Percentiles rank a stretch among this genome's conserved stretches.
These are phyloP conservation scores for Cryptomeria japonica DNA, from an alignment of 75 land plant genomes.

Conservation along the genomic window DNA sequence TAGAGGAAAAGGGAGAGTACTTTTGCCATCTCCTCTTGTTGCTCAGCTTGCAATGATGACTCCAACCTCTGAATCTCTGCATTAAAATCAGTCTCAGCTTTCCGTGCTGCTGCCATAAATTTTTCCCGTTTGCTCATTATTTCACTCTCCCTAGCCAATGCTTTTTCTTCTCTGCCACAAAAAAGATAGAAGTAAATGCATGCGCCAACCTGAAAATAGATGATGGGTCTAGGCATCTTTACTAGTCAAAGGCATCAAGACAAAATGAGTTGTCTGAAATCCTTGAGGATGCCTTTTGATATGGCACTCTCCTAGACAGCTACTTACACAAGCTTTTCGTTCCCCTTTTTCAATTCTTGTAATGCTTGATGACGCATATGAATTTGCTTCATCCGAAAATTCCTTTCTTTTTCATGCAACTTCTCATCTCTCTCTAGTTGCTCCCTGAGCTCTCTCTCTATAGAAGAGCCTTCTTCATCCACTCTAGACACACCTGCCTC, in stretches of 20 bases:
- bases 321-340: slow-evolving; percentile 5
- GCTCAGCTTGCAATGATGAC: slow-evolving; percentile 1
- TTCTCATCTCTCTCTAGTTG: slow-evolving; percentile 8
- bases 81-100: slow-evolving; percentile 1
- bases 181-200: neutral
- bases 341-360: slow-evolving; percentile 2
- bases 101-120: slow-evolving; percentile 2
- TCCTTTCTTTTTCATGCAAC: slow-evolving; percentile 3
- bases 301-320: neutral
- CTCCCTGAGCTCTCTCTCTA: neutral
- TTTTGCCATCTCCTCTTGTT: slow-evolving; percentile 4
- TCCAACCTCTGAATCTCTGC: neutral
- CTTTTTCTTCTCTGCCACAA: slow-evolving; percentile 3
- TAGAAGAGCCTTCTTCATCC: neutral
- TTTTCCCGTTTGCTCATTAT: slow-evolving; percentile 3
- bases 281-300: neutral
- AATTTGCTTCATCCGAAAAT: neutral
- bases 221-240: neutral
- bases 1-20: neutral
- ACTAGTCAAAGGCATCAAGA: neutral
- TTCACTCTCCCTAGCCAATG: slow-evolving; percentile 3
- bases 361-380: neutral
- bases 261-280: neutral
- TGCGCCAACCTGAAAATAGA: neutral
- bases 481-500: neutral